phyloP scores from a whole-genome alignment of 768 basidiomycete species.

The Lentinula aciculospora region DNA sequence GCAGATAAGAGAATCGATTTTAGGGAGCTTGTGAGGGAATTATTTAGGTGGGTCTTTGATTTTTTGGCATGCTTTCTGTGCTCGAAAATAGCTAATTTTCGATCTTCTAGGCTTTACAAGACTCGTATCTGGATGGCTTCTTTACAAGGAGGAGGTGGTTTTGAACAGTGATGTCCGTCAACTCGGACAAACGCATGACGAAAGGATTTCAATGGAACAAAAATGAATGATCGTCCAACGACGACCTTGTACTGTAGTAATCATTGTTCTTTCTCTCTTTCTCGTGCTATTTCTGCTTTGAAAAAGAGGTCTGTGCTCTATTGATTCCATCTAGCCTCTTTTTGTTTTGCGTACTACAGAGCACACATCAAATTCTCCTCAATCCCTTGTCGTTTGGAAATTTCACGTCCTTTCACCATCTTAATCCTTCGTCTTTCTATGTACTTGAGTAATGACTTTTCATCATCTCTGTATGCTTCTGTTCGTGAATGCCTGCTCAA shows the following conservation, averaged over 20 bases:
- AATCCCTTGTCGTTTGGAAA: too few relatives aligned
- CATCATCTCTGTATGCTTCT: not conserved
- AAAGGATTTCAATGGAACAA: not conserved
- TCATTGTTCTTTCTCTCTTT: not conserved
- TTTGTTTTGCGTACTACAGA: not conserved
- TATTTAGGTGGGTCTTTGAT: conserved; percentile 63
- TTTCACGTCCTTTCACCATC: not conserved
- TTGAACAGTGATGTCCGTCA: conserved; percentile 11
- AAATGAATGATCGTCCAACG: not conserved
- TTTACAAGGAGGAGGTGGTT: conserved; percentile 40
- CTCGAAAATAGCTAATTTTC: too few relatives aligned
- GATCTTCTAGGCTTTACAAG: conserved; percentile 81
- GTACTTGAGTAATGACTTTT: not conserved
- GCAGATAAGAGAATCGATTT: conserved; percentile 96
- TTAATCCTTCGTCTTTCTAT: not conserved
- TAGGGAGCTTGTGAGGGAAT: conserved; percentile 90
- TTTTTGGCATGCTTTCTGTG: too few relatives aligned
- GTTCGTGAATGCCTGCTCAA: not conserved
- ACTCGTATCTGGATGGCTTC: conserved; percentile 96
- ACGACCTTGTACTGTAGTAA: conserved; percentile 1
- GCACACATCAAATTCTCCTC: not conserved
- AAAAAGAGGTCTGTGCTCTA: not conserved
- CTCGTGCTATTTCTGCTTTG: not conserved
- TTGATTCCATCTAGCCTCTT: not conserved
- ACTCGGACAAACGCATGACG: not conserved